Evolutionary conservation across 169 alveolate genomes (phyloP), one percentile per base, ranked within the genome.

Genomic region (Theileria luwenshuni): DNA sequence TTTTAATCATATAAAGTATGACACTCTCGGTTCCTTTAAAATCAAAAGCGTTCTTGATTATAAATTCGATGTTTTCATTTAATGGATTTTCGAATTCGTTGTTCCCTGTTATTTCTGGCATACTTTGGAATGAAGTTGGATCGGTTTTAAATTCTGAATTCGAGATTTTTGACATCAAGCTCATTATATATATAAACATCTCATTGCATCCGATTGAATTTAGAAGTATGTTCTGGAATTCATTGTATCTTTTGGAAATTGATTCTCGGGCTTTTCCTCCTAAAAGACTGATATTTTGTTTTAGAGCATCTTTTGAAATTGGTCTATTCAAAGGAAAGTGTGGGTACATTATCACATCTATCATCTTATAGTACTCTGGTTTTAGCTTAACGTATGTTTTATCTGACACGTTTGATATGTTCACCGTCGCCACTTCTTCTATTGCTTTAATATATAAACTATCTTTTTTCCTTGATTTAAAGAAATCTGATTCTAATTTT

Each of bases 311-410:
- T 15, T 21, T 68, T 15, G 56, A 41, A 17, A 68, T 52, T n/a
- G 76, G n/a, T 32, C 30, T 72, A 1, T 32, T 68, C 30, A 19
- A 15, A 30, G 76, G 65, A 17, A 25, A 21, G 33, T 70, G 45
- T 32, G 87, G 73, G 52, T 59, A 38, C 87, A 83, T 71, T 17
- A 59, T 7, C 6, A 79, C 63, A 28, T 79, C 87, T 0, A 79
- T 38, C 65, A 79, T 5, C 45, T 69, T 69, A 61, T 71, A 79
- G 5, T 62, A 19, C 41, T 71, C 83, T 21, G 38, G 35, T 52
- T 69, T 79, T 15, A 75, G 72, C 25, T 83, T 35, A 19, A 79
- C 23, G 41, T 79, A 79, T 17, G 87, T 65, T 71, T 79, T 79
- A 58, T 69, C 83, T 3, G 87, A 51, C 19, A 79, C 49, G 38